phyloP scores from a whole-genome alignment of 2,329 filamentous ascomycete species.

The Trichoderma breve region DNA sequence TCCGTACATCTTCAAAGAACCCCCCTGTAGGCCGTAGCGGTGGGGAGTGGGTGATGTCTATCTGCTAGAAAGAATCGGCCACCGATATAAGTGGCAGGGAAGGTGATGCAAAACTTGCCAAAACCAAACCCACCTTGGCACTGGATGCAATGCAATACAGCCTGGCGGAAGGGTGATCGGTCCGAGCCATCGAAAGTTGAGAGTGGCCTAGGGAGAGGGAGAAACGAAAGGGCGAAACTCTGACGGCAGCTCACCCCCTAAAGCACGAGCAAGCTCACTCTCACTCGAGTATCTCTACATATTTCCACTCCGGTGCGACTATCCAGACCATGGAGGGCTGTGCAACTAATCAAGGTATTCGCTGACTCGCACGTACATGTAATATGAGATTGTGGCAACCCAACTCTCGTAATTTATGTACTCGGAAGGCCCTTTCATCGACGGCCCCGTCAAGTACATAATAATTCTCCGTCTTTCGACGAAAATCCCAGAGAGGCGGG shows the following conservation, averaged over 20 bases:
- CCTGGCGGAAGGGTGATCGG: slow-evolving; percentile 1
- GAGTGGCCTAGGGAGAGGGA: neutral
- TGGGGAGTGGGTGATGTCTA: neutral
- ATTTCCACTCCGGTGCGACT: neutral
- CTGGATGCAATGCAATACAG: slow-evolving; percentile 7
- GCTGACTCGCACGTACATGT: slow-evolving; percentile 6
- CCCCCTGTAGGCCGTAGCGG: neutral
- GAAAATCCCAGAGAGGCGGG: neutral
- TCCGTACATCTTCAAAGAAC: neutral
- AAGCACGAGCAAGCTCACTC: neutral
- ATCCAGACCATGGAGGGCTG: neutral
- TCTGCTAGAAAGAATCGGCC: slow-evolving; percentile 8
- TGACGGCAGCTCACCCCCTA: neutral
- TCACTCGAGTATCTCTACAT: neutral
- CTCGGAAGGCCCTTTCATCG: neutral
- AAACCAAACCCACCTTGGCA: slow-evolving; percentile 5
- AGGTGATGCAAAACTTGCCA: neutral
- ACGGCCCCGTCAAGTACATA: neutral
- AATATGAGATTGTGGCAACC: neutral
- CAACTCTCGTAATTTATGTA: neutral
- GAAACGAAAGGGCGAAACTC: neutral
- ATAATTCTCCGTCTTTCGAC: neutral
- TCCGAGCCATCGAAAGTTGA: neutral
- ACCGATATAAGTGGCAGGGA: neutral
- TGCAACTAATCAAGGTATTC: neutral